phyloP scores from a whole-genome alignment of 805 yeast species.

The Cyberlindnera meyerae region DNA sequence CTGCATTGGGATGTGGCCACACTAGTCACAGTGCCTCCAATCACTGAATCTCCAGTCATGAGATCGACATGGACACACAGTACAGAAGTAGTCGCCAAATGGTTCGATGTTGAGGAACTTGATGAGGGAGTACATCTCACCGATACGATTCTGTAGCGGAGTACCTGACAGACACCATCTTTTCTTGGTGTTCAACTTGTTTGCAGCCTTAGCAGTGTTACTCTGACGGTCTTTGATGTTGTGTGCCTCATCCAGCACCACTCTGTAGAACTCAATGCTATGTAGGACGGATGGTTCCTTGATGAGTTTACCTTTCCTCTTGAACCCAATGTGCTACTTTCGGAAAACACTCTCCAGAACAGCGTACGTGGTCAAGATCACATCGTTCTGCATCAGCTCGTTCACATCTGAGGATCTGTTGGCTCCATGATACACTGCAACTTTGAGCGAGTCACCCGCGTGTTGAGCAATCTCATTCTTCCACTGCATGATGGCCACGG shows the following conservation, averaged over 20 bases:
- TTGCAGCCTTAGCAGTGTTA: conserved; percentile 91
- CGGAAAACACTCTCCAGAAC: conserved; percentile 84
- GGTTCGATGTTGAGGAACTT: conserved; percentile 82
- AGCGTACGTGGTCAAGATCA: conserved; percentile 86
- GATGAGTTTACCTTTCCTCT: conserved; percentile 61
- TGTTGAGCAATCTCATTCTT: conserved; percentile 85
- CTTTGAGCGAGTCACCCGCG: conserved; percentile 64
- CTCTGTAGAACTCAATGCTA: conserved; percentile 70
- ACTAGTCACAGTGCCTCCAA: conserved; percentile 75
- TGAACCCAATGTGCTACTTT: conserved; percentile 79
- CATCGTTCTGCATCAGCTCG: conserved; percentile 63
- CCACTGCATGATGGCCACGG: conserved; percentile 99
- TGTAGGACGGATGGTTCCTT: conserved; percentile 78
- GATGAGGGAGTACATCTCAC: conserved; percentile 90
- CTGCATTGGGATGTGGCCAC: conserved; percentile 92
- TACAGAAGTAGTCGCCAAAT: conserved; percentile 84
- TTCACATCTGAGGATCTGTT: conserved; percentile 51
- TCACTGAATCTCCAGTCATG: conserved; percentile 82
- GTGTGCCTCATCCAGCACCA: conserved; percentile 94
- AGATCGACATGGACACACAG: conserved; percentile 84
- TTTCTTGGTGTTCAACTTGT: conserved; percentile 61
- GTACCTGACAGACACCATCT: conserved; percentile 95
- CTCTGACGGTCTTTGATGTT: conserved; percentile 93
- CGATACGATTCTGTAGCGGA: conserved; percentile 92
- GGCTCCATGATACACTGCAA: conserved; percentile 81